These are phyloP conservation scores for Calonectria pteridis DNA, from an alignment of 2,329 filamentous ascomycete species.

Conservation along the genomic window DNA sequence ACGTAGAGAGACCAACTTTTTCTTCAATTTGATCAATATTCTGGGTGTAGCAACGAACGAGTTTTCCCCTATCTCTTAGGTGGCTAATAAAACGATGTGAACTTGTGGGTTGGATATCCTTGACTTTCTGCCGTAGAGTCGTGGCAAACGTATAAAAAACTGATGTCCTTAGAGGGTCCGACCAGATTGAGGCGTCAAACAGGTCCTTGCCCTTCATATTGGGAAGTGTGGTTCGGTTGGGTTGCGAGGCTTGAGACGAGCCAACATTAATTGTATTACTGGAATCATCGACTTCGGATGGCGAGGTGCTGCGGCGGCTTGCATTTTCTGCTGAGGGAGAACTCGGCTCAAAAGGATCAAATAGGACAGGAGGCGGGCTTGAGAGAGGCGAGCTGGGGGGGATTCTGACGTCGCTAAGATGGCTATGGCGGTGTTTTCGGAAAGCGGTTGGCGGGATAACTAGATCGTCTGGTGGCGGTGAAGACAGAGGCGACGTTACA, in stretches of 20 bases:
- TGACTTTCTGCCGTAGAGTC: conserved; percentile 73
- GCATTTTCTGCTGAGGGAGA: conserved; percentile 54
- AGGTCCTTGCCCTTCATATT: conserved; percentile 79
- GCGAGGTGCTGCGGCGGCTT: conserved; percentile 53
- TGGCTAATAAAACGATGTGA: conserved; percentile 78
- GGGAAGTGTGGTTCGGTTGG: conserved; percentile 56
- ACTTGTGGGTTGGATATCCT: conserved; percentile 71
- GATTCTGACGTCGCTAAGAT: conserved; percentile 37
- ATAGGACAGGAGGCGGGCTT: conserved; percentile 65
- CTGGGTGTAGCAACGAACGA: conserved; percentile 80
- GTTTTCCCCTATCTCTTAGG: conserved; percentile 74
- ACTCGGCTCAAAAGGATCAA: conserved; percentile 61
- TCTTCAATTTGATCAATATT: conserved; percentile 82
- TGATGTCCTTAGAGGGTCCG: conserved; percentile 74
- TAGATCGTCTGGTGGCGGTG: conserved; percentile 51
- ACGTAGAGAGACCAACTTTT: conserved; percentile 75
- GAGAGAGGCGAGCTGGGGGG: conserved; percentile 64
- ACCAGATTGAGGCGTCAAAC: conserved; percentile 79
- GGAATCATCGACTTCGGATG: conserved; percentile 60
- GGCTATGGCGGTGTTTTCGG: conserved; percentile 36
- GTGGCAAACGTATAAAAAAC: conserved; percentile 81
- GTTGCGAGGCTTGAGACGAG: conserved; percentile 54
- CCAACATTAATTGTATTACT: conserved; percentile 55
- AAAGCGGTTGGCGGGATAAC: conserved; percentile 43
- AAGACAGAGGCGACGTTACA: conserved; percentile 53